Percentiles rank a stretch among this genome's conserved stretches.
Conservation (phyloP, 805 yeast species). For the Zygoascus biomembranicola region DNA sequence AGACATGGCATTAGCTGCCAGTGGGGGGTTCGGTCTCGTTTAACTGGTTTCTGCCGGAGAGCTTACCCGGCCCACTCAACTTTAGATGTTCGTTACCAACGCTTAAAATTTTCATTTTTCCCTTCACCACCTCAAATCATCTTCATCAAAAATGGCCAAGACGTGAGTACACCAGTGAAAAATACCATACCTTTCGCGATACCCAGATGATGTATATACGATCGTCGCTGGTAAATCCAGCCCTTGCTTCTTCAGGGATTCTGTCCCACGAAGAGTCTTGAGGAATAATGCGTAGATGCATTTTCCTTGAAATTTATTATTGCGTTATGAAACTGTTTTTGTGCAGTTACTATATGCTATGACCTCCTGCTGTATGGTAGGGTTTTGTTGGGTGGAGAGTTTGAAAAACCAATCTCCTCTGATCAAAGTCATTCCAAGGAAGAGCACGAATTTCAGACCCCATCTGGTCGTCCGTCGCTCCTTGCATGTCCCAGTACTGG, state of each 20-base stretch:
- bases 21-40: too few relatives aligned
- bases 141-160: background rate
- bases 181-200: background rate
- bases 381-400: constrained; percentile 3
- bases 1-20: too few relatives aligned
- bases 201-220: constrained; percentile 1
- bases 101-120: background rate
- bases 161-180: constrained; percentile 1
- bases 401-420: background rate
- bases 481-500: too few relatives aligned
- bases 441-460: background rate
- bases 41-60: too few relatives aligned
- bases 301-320: background rate
- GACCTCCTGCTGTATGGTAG: constrained; percentile 1
- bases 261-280: constrained; percentile 1
- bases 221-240: background rate
- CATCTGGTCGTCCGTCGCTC: too few relatives aligned
- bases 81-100: background rate
- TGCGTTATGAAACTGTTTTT: background rate
- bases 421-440: background rate
- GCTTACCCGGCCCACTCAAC: background rate
- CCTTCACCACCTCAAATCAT: background rate
- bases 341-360: background rate
- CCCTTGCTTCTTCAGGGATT: background rate
- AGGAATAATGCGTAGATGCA: background rate